phyloP scores from a whole-genome alignment of 768 basidiomycete genomes.

The Xerocomus spinulosus region DNA sequence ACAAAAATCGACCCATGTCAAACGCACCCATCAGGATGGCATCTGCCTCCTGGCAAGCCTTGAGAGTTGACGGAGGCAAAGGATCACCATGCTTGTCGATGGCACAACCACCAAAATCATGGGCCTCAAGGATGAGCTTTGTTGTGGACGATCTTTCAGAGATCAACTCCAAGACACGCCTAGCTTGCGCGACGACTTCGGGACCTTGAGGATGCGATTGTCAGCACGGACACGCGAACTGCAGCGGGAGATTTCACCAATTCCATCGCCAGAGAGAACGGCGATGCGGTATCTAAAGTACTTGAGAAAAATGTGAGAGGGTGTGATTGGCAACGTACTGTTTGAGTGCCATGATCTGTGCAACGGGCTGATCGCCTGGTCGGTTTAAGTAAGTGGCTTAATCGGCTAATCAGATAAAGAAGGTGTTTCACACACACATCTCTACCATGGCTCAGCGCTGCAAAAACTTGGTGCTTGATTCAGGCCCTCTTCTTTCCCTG shows the following conservation, averaged over 20 bases:
- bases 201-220: conserved; percentile 53
- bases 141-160: conserved; percentile 58
- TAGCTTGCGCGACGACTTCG: conserved; percentile 82
- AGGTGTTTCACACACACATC: conserved; percentile 8
- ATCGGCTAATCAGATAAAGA: conserved; percentile 3
- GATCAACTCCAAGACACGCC: conserved; percentile 73
- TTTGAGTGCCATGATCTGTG: conserved; percentile 38
- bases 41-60: conserved; percentile 89
- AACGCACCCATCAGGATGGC: conserved; percentile 88
- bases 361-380: too few species aligned
- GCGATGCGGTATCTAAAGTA: conserved; percentile 73
- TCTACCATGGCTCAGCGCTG: conserved; percentile 44
- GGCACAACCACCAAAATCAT: conserved; percentile 88
- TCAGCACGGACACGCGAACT: not conserved
- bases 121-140: conserved; percentile 66
- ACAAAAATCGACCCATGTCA: not conserved
- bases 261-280: conserved; percentile 94
- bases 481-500: conserved; percentile 86
- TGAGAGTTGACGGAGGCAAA: conserved; percentile 76
- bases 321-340: conserved; percentile 33
- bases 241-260: conserved; percentile 51
- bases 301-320: conserved; percentile 7
- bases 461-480: conserved; percentile 85
- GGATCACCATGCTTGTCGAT: conserved; percentile 88
- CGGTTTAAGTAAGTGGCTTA: too few species aligned